Percentiles rank a stretch among this genome's conserved stretches.
These are phyloP conservation scores for Ogataea neopini DNA, from an alignment of 805 yeast species.

Conservation along the genomic window DNA sequence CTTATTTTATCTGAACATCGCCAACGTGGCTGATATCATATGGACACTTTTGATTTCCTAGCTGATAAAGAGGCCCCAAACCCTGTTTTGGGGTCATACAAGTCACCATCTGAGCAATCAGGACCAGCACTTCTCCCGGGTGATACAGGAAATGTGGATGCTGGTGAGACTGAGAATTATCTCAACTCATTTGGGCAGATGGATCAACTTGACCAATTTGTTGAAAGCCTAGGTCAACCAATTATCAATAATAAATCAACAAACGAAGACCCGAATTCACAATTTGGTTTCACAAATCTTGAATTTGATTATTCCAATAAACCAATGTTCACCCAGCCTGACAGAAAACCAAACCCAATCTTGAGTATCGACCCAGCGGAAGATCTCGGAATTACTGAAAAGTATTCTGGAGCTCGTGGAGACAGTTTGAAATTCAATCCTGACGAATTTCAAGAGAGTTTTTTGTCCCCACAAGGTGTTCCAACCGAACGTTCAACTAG, in stretches of 20 bases:
- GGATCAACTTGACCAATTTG: constrained; percentile 20
- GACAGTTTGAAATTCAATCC: constrained; percentile 11
- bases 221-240: constrained; percentile 14
- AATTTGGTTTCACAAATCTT: constrained; percentile 15
- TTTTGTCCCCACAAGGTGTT: constrained; percentile 19
- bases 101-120: not conserved
- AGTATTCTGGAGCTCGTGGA: constrained; percentile 2
- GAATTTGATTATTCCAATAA: constrained; percentile 13
- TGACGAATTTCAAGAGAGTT: constrained; percentile 17
- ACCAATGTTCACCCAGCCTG: not conserved
- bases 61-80: constrained; percentile 13
- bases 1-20: no score
- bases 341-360: constrained; percentile 9
- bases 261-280: constrained; percentile 8
- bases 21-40: constrained; percentile 8
- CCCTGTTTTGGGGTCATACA: constrained; percentile 2
- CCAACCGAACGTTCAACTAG: constrained; percentile 18
- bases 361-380: constrained; percentile 17
- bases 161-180: constrained; percentile 1
- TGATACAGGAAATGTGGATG: not conserved
- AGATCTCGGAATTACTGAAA: constrained; percentile 14
- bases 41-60: constrained; percentile 22
- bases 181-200: constrained; percentile 9
- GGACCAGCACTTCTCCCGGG: not conserved
- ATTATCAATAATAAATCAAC: not conserved